phyloP scores from a whole-genome alignment of 345 rosid genomes.

The Eucalyptus pauciflora region DNA sequence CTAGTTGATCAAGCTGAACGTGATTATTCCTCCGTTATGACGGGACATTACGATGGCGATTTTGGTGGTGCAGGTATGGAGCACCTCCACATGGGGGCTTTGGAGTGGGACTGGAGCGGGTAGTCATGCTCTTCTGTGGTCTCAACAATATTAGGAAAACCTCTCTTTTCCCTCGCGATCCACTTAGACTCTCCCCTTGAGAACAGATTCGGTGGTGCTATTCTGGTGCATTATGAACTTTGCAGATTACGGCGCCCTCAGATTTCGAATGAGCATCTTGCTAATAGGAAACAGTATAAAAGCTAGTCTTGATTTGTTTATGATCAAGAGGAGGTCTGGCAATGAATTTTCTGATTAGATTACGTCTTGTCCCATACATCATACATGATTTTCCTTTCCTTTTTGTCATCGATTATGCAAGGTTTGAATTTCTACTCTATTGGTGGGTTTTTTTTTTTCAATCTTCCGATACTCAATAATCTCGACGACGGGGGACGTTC shows the following conservation, averaged over 20 bases:
- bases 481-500: background rate
- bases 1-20: background rate
- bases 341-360: background rate
- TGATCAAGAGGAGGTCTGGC: background rate
- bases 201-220: background rate
- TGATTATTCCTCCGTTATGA: background rate
- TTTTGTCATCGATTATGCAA: background rate
- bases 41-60: background rate
- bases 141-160: slow-evolving; percentile 69
- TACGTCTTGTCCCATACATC: background rate
- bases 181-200: slow-evolving; percentile 63
- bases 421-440: background rate
- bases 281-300: background rate
- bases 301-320: background rate
- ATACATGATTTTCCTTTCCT: background rate
- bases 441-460: background rate
- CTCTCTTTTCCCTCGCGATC: slow-evolving; percentile 87
- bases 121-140: slow-evolving; percentile 80
- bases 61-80: slow-evolving; percentile 41
- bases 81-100: slow-evolving; percentile 93
- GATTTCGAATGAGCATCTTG: background rate
- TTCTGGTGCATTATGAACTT: background rate
- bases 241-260: background rate
- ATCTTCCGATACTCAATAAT: background rate
- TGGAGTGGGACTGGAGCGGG: slow-evolving; percentile 77